phyloP scores from a whole-genome alignment of 768 basidiomycete species.

The Suillus lakei region DNA sequence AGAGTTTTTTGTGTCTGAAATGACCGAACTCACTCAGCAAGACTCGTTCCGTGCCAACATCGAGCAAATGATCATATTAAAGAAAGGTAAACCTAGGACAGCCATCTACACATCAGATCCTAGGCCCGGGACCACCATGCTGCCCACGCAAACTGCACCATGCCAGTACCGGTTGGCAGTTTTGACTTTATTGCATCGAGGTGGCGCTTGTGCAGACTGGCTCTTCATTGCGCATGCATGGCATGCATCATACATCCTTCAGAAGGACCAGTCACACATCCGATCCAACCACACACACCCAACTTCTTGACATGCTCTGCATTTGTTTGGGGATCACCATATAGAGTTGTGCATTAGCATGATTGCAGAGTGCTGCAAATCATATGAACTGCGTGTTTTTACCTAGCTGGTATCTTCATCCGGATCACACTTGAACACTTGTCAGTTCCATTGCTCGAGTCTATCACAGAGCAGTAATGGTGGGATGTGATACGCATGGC shows the following conservation, averaged over 20 bases:
- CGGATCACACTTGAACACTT: background rate
- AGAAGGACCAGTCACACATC: background rate
- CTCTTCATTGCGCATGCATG: background rate
- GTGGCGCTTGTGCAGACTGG: background rate
- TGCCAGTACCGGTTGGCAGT: background rate
- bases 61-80: too few relatives aligned
- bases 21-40: too few relatives aligned
- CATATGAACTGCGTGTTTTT: too few relatives aligned
- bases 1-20: too few relatives aligned
- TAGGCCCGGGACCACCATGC: too few relatives aligned
- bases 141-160: background rate
- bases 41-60: too few relatives aligned
- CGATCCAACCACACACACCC: slow-evolving; percentile 20
- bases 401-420: background rate
- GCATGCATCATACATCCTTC: background rate
- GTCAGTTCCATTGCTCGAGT: background rate
- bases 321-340: too few relatives aligned
- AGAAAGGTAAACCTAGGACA: too few relatives aligned
- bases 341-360: too few relatives aligned
- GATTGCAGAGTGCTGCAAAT: too few relatives aligned
- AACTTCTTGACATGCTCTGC: slow-evolving; percentile 92
- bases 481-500: background rate
- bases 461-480: background rate
- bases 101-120: too few relatives aligned
- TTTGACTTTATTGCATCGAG: background rate